Conservation (phyloP, 1,139 yeast genomes). For the Hyphopichia buzzinii region DNA sequence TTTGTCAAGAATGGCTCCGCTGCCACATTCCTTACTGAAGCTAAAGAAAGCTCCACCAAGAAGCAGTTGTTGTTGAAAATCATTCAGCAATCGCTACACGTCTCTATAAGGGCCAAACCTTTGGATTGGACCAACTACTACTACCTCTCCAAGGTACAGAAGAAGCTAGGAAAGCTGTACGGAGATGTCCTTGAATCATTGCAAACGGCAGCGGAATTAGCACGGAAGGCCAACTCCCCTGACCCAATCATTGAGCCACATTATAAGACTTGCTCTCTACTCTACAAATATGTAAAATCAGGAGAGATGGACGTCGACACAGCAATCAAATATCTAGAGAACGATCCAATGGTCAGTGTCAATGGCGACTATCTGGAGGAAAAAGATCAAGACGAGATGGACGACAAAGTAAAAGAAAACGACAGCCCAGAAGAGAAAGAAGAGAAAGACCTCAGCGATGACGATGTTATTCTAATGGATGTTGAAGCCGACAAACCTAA, state of each 20-base stretch:
- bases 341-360: slow-evolving; percentile 28
- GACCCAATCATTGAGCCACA: slow-evolving; percentile 73
- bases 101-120: slow-evolving; percentile 42
- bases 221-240: slow-evolving; percentile 41
- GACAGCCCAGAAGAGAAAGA: neutral
- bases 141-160: slow-evolving; percentile 58
- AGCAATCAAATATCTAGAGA: slow-evolving; percentile 39
- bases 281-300: slow-evolving; percentile 53
- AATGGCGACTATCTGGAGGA: no score
- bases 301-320: slow-evolving; percentile 29
- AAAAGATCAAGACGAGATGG: slow-evolving; percentile 2
- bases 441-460: slow-evolving; percentile 1
- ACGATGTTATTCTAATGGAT: neutral
- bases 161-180: slow-evolving; percentile 39
- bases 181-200: slow-evolving; percentile 36
- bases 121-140: slow-evolving; percentile 64
- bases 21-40: slow-evolving; percentile 21
- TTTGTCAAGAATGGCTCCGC: slow-evolving; percentile 28
- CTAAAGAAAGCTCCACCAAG: slow-evolving; percentile 23
- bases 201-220: slow-evolving; percentile 38
- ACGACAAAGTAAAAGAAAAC: neutral
- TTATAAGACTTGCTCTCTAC: slow-evolving; percentile 57
- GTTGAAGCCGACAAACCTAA: slow-evolving; percentile 14
- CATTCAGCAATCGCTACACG: slow-evolving; percentile 39
- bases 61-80: slow-evolving; percentile 28